A percentile compares a stretch with the other conserved stretches of the same genome.
Evolutionary conservation across 768 basidiomycete genomes (phyloP).

Genomic region (Amanita molliuscula): DNA sequence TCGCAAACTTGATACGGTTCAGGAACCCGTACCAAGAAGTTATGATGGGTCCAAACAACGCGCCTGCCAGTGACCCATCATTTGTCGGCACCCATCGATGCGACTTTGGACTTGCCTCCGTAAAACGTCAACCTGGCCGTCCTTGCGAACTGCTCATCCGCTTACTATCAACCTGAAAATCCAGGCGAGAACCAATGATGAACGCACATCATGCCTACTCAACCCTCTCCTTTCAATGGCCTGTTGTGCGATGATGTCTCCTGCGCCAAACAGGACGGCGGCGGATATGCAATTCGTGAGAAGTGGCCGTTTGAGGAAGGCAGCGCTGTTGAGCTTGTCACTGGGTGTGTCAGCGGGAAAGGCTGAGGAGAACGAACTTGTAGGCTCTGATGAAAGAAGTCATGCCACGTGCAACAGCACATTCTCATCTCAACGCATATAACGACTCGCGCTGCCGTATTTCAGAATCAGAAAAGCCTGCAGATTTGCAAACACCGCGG

Average conservation of each 20-base stretch:
- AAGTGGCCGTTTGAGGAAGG: slow-evolving; percentile 53
- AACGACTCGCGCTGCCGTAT: too few relatives aligned
- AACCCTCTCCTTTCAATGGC: slow-evolving; percentile 58
- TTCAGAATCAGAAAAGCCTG: too few relatives aligned
- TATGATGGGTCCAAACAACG: slow-evolving; percentile 70
- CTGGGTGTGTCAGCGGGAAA: neutral
- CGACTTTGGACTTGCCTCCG: slow-evolving; percentile 37
- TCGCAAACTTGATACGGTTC: slow-evolving; percentile 58
- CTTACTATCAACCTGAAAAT: neutral
- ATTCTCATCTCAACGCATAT: too few relatives aligned
- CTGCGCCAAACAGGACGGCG: slow-evolving; percentile 57
- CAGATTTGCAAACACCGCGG: too few relatives aligned
- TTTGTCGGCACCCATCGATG: neutral
- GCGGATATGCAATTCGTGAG: slow-evolving; percentile 56
- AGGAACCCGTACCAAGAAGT: slow-evolving; percentile 77
- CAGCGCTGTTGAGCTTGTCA: slow-evolving; percentile 28
- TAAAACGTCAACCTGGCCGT: slow-evolving; percentile 62
- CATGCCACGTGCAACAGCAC: too few relatives aligned
- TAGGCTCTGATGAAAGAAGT: slow-evolving; percentile 26
- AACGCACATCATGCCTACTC: slow-evolving; percentile 62
- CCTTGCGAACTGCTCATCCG: slow-evolving; percentile 32
- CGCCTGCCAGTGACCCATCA: slow-evolving; percentile 26
- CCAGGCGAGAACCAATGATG: neutral
- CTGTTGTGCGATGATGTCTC: slow-evolving; percentile 84
- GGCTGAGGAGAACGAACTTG: slow-evolving; percentile 20